Conservation (phyloP, 768 basidiomycete genomes). For the Nevesoporus exiguus region DNA sequence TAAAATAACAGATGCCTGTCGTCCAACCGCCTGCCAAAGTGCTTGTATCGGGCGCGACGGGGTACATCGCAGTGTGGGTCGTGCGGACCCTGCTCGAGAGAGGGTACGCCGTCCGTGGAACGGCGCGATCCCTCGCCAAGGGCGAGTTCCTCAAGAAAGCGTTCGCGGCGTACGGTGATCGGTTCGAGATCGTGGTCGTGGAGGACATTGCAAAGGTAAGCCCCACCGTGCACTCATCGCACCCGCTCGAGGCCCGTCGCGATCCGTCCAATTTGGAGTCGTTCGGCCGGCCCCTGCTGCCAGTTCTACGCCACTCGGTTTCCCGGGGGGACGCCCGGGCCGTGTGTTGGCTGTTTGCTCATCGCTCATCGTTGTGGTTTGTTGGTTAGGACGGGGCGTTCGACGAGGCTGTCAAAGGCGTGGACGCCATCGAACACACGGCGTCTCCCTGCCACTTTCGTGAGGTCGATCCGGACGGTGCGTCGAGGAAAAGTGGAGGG, state of each 20-base stretch:
- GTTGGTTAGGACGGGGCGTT: slow-evolving; percentile 65
- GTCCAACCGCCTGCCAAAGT: slow-evolving; percentile 28
- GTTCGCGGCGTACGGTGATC: slow-evolving; percentile 53
- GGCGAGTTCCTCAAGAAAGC: slow-evolving; percentile 51
- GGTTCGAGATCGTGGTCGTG: slow-evolving; percentile 63
- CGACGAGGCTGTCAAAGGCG: slow-evolving; percentile 73
- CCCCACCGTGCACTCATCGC: too few species aligned
- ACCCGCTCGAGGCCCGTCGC: too few species aligned
- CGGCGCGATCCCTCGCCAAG: slow-evolving; percentile 62
- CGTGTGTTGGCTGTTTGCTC: neutral
- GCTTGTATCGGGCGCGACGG: slow-evolving; percentile 30
- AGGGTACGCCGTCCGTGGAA: slow-evolving; percentile 63
- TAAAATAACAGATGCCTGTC: slow-evolving; percentile 28
- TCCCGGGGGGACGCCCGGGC: too few species aligned
- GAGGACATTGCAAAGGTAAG: slow-evolving; percentile 60
- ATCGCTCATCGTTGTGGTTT: neutral
- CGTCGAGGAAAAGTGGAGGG: neutral
- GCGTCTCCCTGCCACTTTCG: slow-evolving; percentile 59
- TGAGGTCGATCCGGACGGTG: slow-evolving; percentile 43
- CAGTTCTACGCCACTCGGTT: too few species aligned
- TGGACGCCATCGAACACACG: slow-evolving; percentile 68
- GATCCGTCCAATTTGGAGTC: too few species aligned
- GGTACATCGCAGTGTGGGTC: slow-evolving; percentile 42
- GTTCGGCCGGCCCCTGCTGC: too few species aligned
- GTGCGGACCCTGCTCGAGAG: slow-evolving; percentile 52